Evolutionary conservation across 2,329 filamentous ascomycete species (phyloP).

Genomic region (Cordyceps farinosa): DNA sequence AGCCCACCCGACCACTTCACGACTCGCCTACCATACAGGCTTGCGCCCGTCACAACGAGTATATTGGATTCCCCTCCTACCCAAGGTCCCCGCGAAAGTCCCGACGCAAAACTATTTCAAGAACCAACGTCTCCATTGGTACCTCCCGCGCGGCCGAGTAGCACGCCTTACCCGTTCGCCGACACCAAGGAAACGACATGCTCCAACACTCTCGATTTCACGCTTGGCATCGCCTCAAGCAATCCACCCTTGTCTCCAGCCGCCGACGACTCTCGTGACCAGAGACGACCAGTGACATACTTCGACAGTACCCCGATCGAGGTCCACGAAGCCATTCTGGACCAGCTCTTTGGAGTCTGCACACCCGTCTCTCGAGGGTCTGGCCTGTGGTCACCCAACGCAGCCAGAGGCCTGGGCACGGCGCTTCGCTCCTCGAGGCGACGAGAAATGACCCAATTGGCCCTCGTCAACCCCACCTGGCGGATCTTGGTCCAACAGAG

Average conservation of each 20-base stretch:
- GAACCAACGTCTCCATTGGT: slow-evolving; percentile 24
- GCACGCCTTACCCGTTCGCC: slow-evolving; percentile 56
- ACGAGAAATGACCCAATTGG: slow-evolving; percentile 63
- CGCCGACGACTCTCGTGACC: background rate
- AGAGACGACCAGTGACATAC: slow-evolving; percentile 29
- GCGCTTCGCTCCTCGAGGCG: slow-evolving; percentile 63
- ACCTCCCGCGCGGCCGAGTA: slow-evolving; percentile 48
- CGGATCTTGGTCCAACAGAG: slow-evolving; percentile 65
- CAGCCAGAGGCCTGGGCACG: slow-evolving; percentile 59
- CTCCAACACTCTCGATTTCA: slow-evolving; percentile 32
- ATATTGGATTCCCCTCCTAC: background rate
- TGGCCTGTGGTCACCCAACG: slow-evolving; percentile 49
- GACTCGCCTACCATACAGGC: background rate
- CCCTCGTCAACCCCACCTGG: slow-evolving; percentile 62
- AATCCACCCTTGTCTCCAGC: background rate
- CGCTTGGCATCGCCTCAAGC: slow-evolving; percentile 25
- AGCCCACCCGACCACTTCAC: background rate
- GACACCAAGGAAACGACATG: slow-evolving; percentile 32
- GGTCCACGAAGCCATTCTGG: slow-evolving; percentile 68
- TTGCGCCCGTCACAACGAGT: background rate
- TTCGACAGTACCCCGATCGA: slow-evolving; percentile 60
- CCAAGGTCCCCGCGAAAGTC: background rate
- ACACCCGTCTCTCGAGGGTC: slow-evolving; percentile 54
- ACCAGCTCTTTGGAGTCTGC: slow-evolving; percentile 66
- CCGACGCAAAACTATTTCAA: slow-evolving; percentile 7